Evolutionary conservation across 129 eudicot species (phyloP).

Genomic region (Ambrosia trifida): DNA sequence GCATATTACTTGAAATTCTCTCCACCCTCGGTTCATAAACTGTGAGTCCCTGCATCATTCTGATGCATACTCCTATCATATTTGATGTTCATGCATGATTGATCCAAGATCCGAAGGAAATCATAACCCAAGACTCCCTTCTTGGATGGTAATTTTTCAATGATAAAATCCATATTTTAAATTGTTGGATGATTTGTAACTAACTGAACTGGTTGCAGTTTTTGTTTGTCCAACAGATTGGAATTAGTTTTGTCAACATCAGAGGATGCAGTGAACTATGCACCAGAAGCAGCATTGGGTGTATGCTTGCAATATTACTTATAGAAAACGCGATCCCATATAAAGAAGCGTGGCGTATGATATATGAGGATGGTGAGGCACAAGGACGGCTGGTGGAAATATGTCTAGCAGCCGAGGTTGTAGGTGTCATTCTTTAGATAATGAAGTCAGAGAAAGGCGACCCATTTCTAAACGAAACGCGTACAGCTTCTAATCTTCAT

Average conservation of each 20-base stretch:
- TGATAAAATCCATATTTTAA: not conserved
- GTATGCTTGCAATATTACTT: constrained; percentile 48
- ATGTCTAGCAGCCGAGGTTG: constrained; percentile 85
- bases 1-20: no score
- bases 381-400: constrained; percentile 64
- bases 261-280: constrained; percentile 86
- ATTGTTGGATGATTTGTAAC: not conserved
- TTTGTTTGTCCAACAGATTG: constrained; percentile 49
- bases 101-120: no score
- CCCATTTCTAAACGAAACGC: constrained; percentile 50
- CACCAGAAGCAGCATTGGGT: constrained; percentile 85
- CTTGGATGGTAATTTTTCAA: not conserved
- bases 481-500: constrained; percentile 41
- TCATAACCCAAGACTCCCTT: no score
- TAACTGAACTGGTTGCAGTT: not conserved
- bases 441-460: constrained; percentile 72
- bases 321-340: constrained; percentile 54
- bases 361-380: constrained; percentile 86
- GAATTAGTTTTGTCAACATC: constrained; percentile 64
- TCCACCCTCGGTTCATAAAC: no score
- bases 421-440: constrained; percentile 57
- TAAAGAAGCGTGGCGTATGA: constrained; percentile 51
- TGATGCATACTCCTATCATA: no score
- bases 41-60: no score
- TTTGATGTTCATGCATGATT: no score